Conservation (phyloP, 164 flowering plant genomes). For the Tinospora cordifolia region DNA sequence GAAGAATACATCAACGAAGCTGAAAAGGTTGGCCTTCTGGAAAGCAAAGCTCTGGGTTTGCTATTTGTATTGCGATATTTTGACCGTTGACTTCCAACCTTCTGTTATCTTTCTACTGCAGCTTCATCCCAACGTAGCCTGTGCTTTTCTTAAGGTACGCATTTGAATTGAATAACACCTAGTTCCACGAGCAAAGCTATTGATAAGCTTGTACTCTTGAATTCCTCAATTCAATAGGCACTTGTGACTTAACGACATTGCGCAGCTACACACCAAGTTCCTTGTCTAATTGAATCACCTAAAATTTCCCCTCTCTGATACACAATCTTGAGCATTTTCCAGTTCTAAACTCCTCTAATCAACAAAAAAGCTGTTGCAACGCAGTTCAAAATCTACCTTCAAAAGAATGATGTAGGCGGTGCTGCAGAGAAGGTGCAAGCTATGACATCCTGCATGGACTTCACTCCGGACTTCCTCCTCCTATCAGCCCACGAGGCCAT, state of each 20-base stretch:
- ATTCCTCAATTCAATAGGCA: too few relatives aligned
- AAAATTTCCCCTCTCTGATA: too few relatives aligned
- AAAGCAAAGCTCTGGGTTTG: neutral
- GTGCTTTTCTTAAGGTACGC: slow-evolving; percentile 82
- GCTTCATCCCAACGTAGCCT: slow-evolving; percentile 77
- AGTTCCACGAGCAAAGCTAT: too few relatives aligned
- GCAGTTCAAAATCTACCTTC: slow-evolving; percentile 82
- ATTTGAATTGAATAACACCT: neutral
- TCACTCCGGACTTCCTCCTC: slow-evolving; percentile 72
- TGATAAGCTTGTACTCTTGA: too few relatives aligned
- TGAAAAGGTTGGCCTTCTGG: slow-evolving; percentile 48
- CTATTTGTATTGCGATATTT: neutral
- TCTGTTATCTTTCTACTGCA: slow-evolving; percentile 26
- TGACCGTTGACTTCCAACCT: too few relatives aligned
- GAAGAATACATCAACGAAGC: slow-evolving; percentile 84
- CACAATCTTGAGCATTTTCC: neutral
- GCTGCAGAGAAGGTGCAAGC: slow-evolving; percentile 66
- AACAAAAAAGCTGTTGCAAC: neutral
- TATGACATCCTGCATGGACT: slow-evolving; percentile 76
- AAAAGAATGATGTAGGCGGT: slow-evolving; percentile 48
- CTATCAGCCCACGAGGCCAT: slow-evolving; percentile 93
- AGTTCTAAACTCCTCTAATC: neutral
- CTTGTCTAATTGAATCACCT: too few relatives aligned
- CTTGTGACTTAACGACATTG: too few relatives aligned
- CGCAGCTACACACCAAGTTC: too few relatives aligned